A percentile compares a stretch with the other conserved stretches of the same genome.
Conservation (phyloP, 495 filamentous ascomycete species). For the Daldinia vernicosa region DNA sequence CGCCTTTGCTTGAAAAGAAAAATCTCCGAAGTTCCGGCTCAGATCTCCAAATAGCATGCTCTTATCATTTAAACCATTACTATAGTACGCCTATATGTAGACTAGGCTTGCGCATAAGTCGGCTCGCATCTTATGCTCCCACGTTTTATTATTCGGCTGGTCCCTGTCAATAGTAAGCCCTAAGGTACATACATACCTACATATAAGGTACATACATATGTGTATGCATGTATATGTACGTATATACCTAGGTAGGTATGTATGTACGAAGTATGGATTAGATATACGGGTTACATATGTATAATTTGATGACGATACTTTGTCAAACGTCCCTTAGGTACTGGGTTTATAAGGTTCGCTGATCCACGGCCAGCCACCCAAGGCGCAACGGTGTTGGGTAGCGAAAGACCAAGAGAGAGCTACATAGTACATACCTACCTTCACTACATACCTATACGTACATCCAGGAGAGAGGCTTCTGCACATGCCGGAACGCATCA, state of each 20-base stretch:
- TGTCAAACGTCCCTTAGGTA: slow-evolving; percentile 9
- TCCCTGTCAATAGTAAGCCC: slow-evolving; percentile 41
- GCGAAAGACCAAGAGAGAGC: slow-evolving; percentile 36
- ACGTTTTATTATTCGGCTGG: slow-evolving; percentile 25
- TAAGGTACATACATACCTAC: slow-evolving; percentile 2
- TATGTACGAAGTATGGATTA: slow-evolving; percentile 10
- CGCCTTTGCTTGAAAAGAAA: slow-evolving; percentile 27
- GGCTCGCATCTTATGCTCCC: slow-evolving; percentile 32
- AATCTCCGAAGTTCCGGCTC: slow-evolving; percentile 41
- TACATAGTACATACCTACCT: not conserved
- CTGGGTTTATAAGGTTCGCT: slow-evolving; percentile 31
- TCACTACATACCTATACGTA: no score
- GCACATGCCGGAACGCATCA: slow-evolving; percentile 45
- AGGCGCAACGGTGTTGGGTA: slow-evolving; percentile 38
- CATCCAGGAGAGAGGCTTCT: slow-evolving; percentile 44
- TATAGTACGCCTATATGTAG: slow-evolving; percentile 17
- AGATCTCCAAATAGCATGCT: slow-evolving; percentile 34
- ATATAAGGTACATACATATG: slow-evolving; percentile 1
- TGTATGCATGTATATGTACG: not conserved
- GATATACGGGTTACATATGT: not conserved
- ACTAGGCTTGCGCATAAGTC: slow-evolving; percentile 33
- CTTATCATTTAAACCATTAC: slow-evolving; percentile 30
- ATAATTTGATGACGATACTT: slow-evolving; percentile 31
- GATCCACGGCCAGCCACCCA: slow-evolving; percentile 40
- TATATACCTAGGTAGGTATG: no score